These are phyloP conservation scores for Canna indica DNA, from an alignment of 176 grass and related monocot species.

Conservation along the genomic window DNA sequence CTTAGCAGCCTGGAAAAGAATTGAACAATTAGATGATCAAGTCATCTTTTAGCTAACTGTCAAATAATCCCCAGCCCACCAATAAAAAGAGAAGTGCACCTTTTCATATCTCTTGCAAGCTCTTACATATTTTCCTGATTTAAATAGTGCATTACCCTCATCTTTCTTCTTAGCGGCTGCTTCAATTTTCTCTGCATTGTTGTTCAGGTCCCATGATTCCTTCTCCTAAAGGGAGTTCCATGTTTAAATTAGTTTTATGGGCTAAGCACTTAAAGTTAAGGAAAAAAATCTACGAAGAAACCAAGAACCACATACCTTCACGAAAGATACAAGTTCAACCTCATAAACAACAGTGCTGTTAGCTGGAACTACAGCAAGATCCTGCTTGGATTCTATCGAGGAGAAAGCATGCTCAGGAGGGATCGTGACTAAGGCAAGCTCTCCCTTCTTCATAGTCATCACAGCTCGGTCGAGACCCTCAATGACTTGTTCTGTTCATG, in stretches of 20 bases:
- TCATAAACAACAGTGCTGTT: slow-evolving; percentile 76
- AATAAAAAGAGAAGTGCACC: slow-evolving; percentile 29
- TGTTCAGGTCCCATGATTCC: slow-evolving; percentile 80
- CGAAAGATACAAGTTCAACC: slow-evolving; percentile 90
- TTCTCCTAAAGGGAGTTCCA: slow-evolving; percentile 59
- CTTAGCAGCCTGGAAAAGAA: slow-evolving; percentile 48
- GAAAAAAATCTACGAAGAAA: no score
- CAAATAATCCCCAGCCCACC: slow-evolving; percentile 53
- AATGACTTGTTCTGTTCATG: slow-evolving; percentile 54
- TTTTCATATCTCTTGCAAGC: slow-evolving; percentile 92
- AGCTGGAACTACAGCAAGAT: slow-evolving; percentile 67
- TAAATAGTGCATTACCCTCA: slow-evolving; percentile 79
- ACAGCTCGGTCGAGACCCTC: slow-evolving; percentile 78
- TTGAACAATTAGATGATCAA: slow-evolving; percentile 2
- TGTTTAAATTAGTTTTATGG: background rate
- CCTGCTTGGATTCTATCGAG: slow-evolving; percentile 65
- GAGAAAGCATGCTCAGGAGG: slow-evolving; percentile 78
- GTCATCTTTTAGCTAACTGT: slow-evolving; percentile 83
- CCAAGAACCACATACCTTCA: slow-evolving; percentile 42
- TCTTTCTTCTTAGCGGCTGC: slow-evolving; percentile 69
- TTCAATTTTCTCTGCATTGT: slow-evolving; percentile 76
- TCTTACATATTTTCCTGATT: slow-evolving; percentile 54
- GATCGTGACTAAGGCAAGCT: slow-evolving; percentile 77
- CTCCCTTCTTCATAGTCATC: slow-evolving; percentile 92
- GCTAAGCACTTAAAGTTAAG: background rate